Evolutionary conservation across 257 asterid species (phyloP).

Genomic region (Coffea canephora): DNA sequence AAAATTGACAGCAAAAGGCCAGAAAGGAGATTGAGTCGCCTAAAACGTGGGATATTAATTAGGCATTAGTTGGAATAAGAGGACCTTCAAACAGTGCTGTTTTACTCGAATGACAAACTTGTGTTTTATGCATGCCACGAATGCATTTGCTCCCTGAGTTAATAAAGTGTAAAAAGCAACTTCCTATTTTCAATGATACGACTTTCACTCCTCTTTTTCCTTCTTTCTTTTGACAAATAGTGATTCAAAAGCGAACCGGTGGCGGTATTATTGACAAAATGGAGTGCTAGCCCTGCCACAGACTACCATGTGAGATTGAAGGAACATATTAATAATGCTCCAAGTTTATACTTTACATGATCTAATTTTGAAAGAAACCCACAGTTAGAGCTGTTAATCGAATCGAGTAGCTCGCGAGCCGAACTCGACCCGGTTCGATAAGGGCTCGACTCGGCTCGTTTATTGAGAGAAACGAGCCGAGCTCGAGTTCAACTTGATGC

Average conservation of each 20-base stretch:
- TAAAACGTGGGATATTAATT: slow-evolving; percentile 22
- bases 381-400: too few species aligned
- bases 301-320: too few species aligned
- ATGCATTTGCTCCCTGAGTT: background rate
- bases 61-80: background rate
- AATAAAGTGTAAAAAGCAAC: background rate
- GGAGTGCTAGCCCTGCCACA: too few species aligned
- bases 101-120: background rate
- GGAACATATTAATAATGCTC: too few species aligned
- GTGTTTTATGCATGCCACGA: background rate
- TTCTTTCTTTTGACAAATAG: background rate
- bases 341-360: too few species aligned
- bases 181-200: slow-evolving; percentile 1
- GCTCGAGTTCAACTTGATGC: too few species aligned
- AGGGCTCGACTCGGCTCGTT: too few species aligned
- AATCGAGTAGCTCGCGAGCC: too few species aligned
- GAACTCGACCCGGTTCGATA: too few species aligned
- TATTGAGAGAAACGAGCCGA: too few species aligned
- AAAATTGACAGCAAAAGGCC: background rate
- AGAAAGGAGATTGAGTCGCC: background rate
- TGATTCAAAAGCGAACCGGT: slow-evolving; percentile 7
- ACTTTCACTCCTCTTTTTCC: background rate
- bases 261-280: background rate
- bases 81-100: background rate
- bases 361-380: too few species aligned